Evolutionary conservation across 345 rosid genomes (phyloP), one percentile per base, ranked within the genome.

Genomic region (Kernera saxatilis): DNA sequence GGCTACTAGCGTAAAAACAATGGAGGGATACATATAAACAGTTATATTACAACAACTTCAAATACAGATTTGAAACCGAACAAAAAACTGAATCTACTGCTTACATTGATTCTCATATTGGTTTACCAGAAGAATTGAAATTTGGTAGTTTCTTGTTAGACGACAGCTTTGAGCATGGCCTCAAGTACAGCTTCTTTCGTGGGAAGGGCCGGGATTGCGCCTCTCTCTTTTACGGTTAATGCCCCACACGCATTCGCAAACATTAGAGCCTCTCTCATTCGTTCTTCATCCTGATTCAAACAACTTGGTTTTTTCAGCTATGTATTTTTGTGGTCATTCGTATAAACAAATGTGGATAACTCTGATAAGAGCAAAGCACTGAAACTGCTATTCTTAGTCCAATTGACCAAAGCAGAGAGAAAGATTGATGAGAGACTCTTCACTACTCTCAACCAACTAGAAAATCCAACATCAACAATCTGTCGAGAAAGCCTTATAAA

Each of bases 201-300:
- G 11, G 99, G 97, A 81, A 94, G 82, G 1, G 97, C 96, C 0
- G 99, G 97, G 29, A 94, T 94, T 8, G 96, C 96, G 19, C 96
- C 99, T 82, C 99, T 84, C 69, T 83, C 93, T 17, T 51, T 91
- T 30, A 91, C 99, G 0, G 99, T 86, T 76, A 94, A 80, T 32
- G 99, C 99, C 21, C 97, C 99, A 8, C 99, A 94, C 0, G 87
- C 95, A 51, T 94, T 94, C 7, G 99, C 93, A 80, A 89, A 94
- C 78, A 71, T 74, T 2, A 94, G 87, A 35, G 92, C 93, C 5
- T 88, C 91, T 78, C 88, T 78, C 39, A 94, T 77, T 73, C 77
- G 78, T 19, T 70, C 84, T 70, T 94, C 97, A 12, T 88, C 82
- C 99, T 93, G 44, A 64, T 54, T 29, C 17, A 51, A 23, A 30